Percentiles rank a stretch among this genome's conserved stretches.
Conservation (phyloP, 2,329 filamentous ascomycete species). For the Emericellopsis cladophorae region DNA sequence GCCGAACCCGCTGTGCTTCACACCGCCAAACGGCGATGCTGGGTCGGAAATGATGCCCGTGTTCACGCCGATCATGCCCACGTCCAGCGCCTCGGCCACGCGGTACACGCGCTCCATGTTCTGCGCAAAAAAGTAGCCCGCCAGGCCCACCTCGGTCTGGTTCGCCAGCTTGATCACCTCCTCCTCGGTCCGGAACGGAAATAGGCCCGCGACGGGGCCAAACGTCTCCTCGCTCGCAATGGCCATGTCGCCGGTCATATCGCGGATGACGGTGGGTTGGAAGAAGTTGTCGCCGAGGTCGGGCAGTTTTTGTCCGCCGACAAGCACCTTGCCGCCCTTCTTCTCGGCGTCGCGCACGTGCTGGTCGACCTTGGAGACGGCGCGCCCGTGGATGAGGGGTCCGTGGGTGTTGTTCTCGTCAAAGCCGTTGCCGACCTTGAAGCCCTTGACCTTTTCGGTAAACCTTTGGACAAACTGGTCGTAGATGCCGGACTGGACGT, state of each 20-base stretch:
- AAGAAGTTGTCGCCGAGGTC: slow-evolving; percentile 79
- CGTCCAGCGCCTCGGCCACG: slow-evolving; percentile 59
- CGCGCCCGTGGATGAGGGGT: slow-evolving; percentile 74
- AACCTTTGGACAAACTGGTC: slow-evolving; percentile 59
- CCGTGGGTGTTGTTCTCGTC: slow-evolving; percentile 62
- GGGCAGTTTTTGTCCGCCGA: slow-evolving; percentile 62
- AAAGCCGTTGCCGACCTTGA: slow-evolving; percentile 68
- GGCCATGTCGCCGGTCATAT: slow-evolving; percentile 76
- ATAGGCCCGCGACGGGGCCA: slow-evolving; percentile 82
- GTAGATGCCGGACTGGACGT: slow-evolving; percentile 67
- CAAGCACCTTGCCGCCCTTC: slow-evolving; percentile 64
- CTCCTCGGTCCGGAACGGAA: slow-evolving; percentile 77
- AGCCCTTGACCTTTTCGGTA: slow-evolving; percentile 57
- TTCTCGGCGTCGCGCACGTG: slow-evolving; percentile 69
- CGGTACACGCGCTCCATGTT: slow-evolving; percentile 47
- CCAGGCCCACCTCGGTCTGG: slow-evolving; percentile 69
- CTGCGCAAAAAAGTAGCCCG: slow-evolving; percentile 81
- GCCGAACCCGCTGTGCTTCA: slow-evolving; percentile 74
- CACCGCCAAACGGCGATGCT: slow-evolving; percentile 58
- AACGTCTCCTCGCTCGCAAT: slow-evolving; percentile 87
- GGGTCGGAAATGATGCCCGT: slow-evolving; percentile 54
- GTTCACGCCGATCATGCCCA: slow-evolving; percentile 81
- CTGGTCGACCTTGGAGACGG: slow-evolving; percentile 63
- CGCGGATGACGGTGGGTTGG: slow-evolving; percentile 76
- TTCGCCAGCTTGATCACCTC: slow-evolving; percentile 84